Percentiles rank a stretch among this genome's conserved stretches.
These are phyloP conservation scores for Hondaea fermentalgiana DNA, from an alignment of 108 stramenopile genomes.

Conservation along the genomic window DNA sequence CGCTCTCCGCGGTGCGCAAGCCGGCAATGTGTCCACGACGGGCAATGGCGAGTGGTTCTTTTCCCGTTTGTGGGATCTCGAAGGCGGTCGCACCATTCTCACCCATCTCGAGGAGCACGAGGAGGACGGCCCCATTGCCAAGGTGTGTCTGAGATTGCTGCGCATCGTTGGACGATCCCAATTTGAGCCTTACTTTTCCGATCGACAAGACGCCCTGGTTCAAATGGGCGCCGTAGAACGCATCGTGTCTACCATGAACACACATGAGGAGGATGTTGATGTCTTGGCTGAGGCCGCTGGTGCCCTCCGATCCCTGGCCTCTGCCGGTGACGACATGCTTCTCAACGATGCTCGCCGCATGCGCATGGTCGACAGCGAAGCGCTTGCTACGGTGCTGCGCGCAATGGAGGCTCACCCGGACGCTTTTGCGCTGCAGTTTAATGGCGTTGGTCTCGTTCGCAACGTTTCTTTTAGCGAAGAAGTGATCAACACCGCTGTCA, in stretches of 20 bases:
- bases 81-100: not conserved
- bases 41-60: conserved; percentile 10
- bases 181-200: not conserved
- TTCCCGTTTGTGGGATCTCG: not conserved
- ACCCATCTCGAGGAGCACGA: not conserved
- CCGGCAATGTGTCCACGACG: too few relatives aligned
- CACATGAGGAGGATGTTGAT: not conserved
- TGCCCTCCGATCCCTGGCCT: not conserved
- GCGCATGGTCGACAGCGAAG: not conserved
- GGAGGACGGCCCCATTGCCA: not conserved
- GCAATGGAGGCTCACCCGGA: not conserved
- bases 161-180: not conserved
- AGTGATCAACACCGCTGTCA: not conserved
- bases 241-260: not conserved
- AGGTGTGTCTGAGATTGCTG: not conserved
- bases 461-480: not conserved
- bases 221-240: not conserved
- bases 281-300: not conserved
- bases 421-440: not conserved
- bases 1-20: too few relatives aligned
- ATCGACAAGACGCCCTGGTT: not conserved
- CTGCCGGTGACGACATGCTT: not conserved
- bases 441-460: not conserved
- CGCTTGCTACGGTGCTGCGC: not conserved
- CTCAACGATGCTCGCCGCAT: not conserved